Evolutionary conservation across 805 yeast genomes (phyloP), one percentile per base, ranked within the genome.

Genomic region (Lachancea lanzarotensis): DNA sequence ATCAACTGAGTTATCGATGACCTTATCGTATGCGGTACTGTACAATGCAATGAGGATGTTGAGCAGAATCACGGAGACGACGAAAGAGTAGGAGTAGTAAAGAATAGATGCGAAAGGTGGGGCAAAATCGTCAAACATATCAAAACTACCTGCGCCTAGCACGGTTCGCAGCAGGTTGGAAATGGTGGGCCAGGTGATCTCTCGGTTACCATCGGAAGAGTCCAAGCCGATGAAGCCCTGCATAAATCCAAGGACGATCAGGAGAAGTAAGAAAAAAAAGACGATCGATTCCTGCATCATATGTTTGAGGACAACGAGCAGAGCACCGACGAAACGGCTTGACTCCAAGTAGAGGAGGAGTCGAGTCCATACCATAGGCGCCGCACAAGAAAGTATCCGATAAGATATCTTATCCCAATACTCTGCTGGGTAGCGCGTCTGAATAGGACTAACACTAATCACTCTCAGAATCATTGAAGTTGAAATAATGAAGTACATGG

Each of bases 201-300:
- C 93, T 46, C 83, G 70, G 50, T 76, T 78, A 52, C 96, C 95
- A 63, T 88, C 96, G 2, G 95, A 84, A 31, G 85, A 82, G 65
- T 88, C 96, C 44, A 88, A 70, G 11, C 95, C 96, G 29, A 88
- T 63, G 62, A 88, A 86, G 0, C 95, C 95, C 60, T 88, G 96
- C 45, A 86, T 67, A 65, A 88, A 88, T 0, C 96, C 96, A 40
- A 83, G 60, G 49, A 83, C 79, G 31, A 88, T 80, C 46, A 87
- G 76, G 8, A 74, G 67, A 45, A 88, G 69, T 52, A 88, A 67
- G 37, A 85, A 83, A 59, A 88, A 88, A 68, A 88, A 88, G 12
- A 87, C 72, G n/a, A 85, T 61, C 1, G 93, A 82, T 62, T 88
- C 96, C 54, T 82, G 80, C 86, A 88, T 82, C 87, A 88, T 83